phyloP scores from a whole-genome alignment of 441 rosid species.

The Manihot esculenta region DNA sequence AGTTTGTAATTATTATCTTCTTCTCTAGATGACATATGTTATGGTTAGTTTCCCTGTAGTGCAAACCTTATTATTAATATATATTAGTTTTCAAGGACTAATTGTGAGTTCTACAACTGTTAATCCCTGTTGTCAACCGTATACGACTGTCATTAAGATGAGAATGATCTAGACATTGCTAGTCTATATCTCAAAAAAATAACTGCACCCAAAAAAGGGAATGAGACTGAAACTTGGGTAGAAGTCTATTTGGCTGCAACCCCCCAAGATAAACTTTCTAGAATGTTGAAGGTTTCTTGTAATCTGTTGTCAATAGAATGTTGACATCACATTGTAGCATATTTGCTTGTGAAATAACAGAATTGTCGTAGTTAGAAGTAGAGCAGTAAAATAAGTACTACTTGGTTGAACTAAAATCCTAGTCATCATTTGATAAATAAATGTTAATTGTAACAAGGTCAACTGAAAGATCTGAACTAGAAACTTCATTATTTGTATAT shows the following conservation, averaged over 20 bases:
- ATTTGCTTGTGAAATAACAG: constrained; percentile 5
- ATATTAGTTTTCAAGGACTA: not conserved
- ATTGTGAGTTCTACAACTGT: not conserved
- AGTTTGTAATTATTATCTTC: not conserved
- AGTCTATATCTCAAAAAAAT: not conserved
- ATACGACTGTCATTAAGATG: not conserved
- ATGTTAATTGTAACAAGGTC: not conserved
- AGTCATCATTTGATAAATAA: not conserved
- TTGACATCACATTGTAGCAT: not conserved
- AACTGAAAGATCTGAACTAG: not conserved
- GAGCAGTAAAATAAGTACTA: not conserved
- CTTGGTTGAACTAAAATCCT: not conserved
- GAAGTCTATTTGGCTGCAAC: not conserved
- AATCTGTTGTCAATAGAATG: not conserved
- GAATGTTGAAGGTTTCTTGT: too few relatives aligned
- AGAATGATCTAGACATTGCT: not conserved
- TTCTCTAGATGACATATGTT: not conserved
- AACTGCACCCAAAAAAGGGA: not conserved
- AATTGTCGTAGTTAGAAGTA: constrained; percentile 2
- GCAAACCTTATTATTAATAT: not conserved
- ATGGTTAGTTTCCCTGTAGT: not conserved
- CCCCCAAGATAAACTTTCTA: not conserved
- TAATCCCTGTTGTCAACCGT: not conserved
- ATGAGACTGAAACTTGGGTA: not conserved
- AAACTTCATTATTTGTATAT: not conserved